phyloP scores from a whole-genome alignment of 331 rosid species.

The Pyrus hybrid region DNA sequence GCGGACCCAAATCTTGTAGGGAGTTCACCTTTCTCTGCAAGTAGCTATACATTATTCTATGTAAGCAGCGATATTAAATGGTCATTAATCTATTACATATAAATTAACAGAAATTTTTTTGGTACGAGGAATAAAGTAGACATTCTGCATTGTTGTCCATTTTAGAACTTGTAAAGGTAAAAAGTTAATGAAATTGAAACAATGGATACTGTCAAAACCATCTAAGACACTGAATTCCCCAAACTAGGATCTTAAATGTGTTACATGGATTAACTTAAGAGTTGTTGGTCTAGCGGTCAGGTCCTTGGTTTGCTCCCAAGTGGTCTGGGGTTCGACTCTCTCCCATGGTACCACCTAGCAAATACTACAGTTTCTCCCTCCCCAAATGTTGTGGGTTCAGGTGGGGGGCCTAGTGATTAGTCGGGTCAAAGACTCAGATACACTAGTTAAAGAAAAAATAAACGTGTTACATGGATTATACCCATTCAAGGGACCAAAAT shows the following conservation, averaged over 20 bases:
- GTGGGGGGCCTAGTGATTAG: too few relatives aligned
- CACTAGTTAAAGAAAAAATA: too few relatives aligned
- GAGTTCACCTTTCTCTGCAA: conserved; percentile 99
- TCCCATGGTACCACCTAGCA: too few relatives aligned
- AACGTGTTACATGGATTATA: neutral
- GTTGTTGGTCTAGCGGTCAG: too few relatives aligned
- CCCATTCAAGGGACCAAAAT: neutral
- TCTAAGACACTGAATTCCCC: neutral
- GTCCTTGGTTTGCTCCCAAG: too few relatives aligned
- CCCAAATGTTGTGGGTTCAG: too few relatives aligned
- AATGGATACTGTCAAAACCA: neutral
- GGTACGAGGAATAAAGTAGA: neutral
- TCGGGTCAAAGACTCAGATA: too few relatives aligned
- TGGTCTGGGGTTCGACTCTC: too few relatives aligned
- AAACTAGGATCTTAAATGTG: neutral
- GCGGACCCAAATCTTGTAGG: conserved; percentile 98
- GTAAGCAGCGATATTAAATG: conserved; percentile 24
- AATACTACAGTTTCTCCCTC: too few relatives aligned
- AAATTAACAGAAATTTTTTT: neutral
- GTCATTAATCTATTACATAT: neutral
- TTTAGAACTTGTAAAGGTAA: neutral
- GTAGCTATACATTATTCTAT: conserved; percentile 56
- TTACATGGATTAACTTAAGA: neutral
- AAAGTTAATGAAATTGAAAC: neutral
- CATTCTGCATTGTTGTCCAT: neutral